Evolutionary conservation across 2,329 filamentous ascomycete species (phyloP).

Genomic region (Botrytis paeoniae): DNA sequence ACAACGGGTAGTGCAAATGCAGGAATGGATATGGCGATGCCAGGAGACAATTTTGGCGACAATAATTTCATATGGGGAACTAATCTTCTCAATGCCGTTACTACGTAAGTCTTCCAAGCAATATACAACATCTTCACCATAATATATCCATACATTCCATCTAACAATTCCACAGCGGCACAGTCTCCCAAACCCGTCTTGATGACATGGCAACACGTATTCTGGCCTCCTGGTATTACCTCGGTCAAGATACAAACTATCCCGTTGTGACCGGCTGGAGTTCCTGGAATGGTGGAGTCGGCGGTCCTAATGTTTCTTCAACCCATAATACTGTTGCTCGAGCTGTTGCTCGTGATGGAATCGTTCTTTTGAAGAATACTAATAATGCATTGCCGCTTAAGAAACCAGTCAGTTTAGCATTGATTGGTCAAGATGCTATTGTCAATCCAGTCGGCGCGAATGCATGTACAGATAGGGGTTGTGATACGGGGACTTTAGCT

Average conservation of each 20-base stretch:
- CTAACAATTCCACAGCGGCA: constrained; percentile 44
- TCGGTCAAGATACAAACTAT: constrained; percentile 47
- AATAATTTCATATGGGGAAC: constrained; percentile 53
- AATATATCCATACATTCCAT: not conserved
- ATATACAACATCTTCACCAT: not conserved
- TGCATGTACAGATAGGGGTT: constrained; percentile 58
- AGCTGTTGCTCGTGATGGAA: constrained; percentile 53
- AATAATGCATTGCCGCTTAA: constrained; percentile 55
- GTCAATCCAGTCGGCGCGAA: constrained; percentile 62
- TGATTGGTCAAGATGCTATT: constrained; percentile 62
- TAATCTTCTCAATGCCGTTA: constrained; percentile 51
- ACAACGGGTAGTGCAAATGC: constrained; percentile 63
- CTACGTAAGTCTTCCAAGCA: constrained; percentile 32
- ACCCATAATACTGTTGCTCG: constrained; percentile 62
- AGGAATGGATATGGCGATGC: constrained; percentile 78
- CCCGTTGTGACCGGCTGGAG: constrained; percentile 54
- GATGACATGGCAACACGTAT: constrained; percentile 67
- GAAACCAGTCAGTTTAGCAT: constrained; percentile 51
- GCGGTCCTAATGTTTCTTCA: constrained; percentile 49
- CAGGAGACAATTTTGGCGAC: constrained; percentile 59
- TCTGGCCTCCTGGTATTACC: constrained; percentile 59
- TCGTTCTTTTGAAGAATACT: constrained; percentile 67
- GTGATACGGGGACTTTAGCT: constrained; percentile 59
- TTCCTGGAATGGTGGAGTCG: constrained; percentile 33
- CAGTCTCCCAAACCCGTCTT: constrained; percentile 56